Conservation (phyloP, 306 rosid genomes). For the Spatholobus suberectus region DNA sequence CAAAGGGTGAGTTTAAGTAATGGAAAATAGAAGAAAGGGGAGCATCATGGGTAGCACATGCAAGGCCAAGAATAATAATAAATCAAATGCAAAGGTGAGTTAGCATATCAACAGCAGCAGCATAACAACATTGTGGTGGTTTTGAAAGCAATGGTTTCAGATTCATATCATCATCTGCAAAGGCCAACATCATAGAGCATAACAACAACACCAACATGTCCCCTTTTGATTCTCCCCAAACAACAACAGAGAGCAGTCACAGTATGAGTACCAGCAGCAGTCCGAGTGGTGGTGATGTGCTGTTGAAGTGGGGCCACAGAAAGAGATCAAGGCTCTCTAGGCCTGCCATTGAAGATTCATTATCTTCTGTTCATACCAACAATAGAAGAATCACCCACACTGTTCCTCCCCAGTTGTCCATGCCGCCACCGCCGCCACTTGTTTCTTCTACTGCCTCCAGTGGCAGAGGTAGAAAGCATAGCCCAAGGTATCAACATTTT, state of each 20-base stretch:
- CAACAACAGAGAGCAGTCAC: constrained; percentile 42
- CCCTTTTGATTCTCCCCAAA: constrained; percentile 44
- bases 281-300: constrained; percentile 57
- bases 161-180: constrained; percentile 43
- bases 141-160: constrained; percentile 51
- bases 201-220: constrained; percentile 20
- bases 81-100: constrained; percentile 26
- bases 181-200: constrained; percentile 20
- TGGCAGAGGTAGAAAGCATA: constrained; percentile 54
- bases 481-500: constrained; percentile 53
- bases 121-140: constrained; percentile 20
- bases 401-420: constrained; percentile 39
- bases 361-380: constrained; percentile 54
- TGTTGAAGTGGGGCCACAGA: constrained; percentile 74
- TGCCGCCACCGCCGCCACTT: constrained; percentile 57
- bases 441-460: constrained; percentile 47
- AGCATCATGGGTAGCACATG: constrained; percentile 40
- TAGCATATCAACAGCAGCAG: neutral
- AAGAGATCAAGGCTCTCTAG: constrained; percentile 67
- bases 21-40: constrained; percentile 45
- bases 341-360: constrained; percentile 62
- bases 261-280: constrained; percentile 41
- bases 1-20: constrained; percentile 52
- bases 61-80: neutral
- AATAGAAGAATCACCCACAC: constrained; percentile 41